These are phyloP conservation scores for Monosporozyma aquatica DNA, from an alignment of 805 yeast genomes.

Conservation along the genomic window DNA sequence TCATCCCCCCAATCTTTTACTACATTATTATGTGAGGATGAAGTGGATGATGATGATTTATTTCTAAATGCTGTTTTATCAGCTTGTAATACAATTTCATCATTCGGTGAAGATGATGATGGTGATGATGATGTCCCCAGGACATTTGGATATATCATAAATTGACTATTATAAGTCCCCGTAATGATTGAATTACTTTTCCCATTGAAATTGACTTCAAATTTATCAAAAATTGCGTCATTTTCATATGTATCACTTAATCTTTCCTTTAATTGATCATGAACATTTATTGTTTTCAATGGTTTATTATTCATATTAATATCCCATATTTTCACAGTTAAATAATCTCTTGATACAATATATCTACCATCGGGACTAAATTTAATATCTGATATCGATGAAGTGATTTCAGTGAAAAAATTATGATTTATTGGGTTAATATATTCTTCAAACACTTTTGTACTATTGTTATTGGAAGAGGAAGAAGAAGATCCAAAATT, in stretches of 20 bases:
- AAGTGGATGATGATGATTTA: no score
- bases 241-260: constrained; percentile 96
- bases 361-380: constrained; percentile 88
- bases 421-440: constrained; percentile 88
- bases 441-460: constrained; percentile 84
- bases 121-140: constrained; percentile 29
- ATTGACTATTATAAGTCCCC: constrained; percentile 93
- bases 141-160: constrained; percentile 91
- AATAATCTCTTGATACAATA: constrained; percentile 92
- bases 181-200: constrained; percentile 90
- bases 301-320: constrained; percentile 95
- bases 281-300: constrained; percentile 86
- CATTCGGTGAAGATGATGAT: constrained; percentile 3
- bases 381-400: constrained; percentile 87
- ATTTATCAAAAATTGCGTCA: constrained; percentile 96
- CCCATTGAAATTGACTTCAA: constrained; percentile 91
- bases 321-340: constrained; percentile 98
- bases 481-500: constrained; percentile 16
- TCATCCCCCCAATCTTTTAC: constrained; percentile 49
- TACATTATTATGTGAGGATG: not conserved
- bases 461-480: constrained; percentile 44
- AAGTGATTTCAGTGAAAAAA: constrained; percentile 94
- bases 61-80: constrained; percentile 91
- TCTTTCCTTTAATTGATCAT: constrained; percentile 86
- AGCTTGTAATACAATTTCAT: constrained; percentile 84